A percentile compares a stretch with the other conserved stretches of the same genome.
These are phyloP conservation scores for Fusarium phyllophilum DNA, from an alignment of 2,329 filamentous ascomycete species.

Conservation along the genomic window DNA sequence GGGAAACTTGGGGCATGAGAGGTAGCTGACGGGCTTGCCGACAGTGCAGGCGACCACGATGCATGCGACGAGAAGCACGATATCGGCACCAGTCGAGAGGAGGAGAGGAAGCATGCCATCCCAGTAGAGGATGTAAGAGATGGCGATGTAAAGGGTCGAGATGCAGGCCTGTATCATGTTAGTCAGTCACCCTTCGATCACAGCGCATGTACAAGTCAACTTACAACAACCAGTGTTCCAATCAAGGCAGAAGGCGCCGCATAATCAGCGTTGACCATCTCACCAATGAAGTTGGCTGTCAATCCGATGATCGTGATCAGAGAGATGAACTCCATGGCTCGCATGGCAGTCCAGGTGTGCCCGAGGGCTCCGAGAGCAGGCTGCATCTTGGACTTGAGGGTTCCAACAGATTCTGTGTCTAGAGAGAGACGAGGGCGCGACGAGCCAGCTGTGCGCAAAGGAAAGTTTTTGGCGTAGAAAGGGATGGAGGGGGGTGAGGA, in stretches of 20 bases:
- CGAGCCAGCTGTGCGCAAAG: conserved; percentile 53
- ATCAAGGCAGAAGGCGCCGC: conserved; percentile 78
- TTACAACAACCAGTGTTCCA: conserved; percentile 81
- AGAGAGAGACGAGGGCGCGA: conserved; percentile 56
- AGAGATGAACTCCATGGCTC: conserved; percentile 74
- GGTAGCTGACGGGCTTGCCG: conserved; percentile 81
- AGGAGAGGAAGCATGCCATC: conserved; percentile 81
- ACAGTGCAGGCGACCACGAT: conserved; percentile 81
- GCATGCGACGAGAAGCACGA: conserved; percentile 77
- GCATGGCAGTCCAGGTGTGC: conserved; percentile 79
- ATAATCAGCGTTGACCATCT: conserved; percentile 74
- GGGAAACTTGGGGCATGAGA: conserved; percentile 72
- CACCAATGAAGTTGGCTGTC: conserved; percentile 81
- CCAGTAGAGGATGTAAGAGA: conserved; percentile 84
- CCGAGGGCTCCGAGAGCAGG: conserved; percentile 76
- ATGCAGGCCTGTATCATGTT: conserved; percentile 72
- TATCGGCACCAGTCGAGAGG: conserved; percentile 73
- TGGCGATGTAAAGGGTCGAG: conserved; percentile 79
- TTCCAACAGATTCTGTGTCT: conserved; percentile 47
- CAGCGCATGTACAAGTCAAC: conserved; percentile 48
- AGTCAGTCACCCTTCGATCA: background rate
- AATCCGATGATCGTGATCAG: conserved; percentile 84
- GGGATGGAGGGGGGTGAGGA: conserved; percentile 49
- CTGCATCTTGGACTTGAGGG: conserved; percentile 52
- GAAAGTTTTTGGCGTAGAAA: conserved; percentile 55